Percentiles rank a stretch among this genome's conserved stretches.
Evolutionary conservation across 257 asterid species (phyloP).

Genomic region (Solanum pimpinellifolium): DNA sequence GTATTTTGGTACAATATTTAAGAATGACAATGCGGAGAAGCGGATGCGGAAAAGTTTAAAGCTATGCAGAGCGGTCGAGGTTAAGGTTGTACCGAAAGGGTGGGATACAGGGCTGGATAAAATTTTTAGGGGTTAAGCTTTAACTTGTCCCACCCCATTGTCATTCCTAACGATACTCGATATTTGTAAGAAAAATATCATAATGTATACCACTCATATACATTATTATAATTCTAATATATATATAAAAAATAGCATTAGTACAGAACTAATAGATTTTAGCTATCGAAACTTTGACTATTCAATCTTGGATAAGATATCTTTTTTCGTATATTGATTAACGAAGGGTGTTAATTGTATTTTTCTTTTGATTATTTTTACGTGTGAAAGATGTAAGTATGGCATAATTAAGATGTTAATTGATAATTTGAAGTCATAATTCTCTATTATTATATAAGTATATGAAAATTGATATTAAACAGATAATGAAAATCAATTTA

Average conservation of each 20-base stretch:
- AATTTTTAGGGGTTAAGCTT: too few relatives aligned
- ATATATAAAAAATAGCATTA: too few relatives aligned
- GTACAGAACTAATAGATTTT: not conserved
- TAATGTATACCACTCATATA: not conserved
- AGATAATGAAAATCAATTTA: not conserved
- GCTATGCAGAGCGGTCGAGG: too few relatives aligned
- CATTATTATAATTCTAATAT: not conserved
- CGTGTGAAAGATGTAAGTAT: not conserved
- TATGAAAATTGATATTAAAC: accelerated
- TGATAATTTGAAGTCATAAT: not conserved
- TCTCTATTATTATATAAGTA: not conserved
- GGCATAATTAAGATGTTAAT: not conserved
- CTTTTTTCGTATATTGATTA: not conserved
- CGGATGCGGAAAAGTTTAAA: too few relatives aligned
- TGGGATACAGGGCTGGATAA: too few relatives aligned
- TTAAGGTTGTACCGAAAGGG: too few relatives aligned
- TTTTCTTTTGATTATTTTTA: not conserved
- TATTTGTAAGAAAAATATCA: not conserved
- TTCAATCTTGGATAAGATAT: not conserved
- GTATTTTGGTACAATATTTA: not conserved
- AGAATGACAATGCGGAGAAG: too few relatives aligned
- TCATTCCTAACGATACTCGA: not conserved
- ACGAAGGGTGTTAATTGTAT: not conserved
- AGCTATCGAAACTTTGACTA: not conserved
- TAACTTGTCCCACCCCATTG: too few relatives aligned